These are phyloP conservation scores for Wakefieldia striispora DNA, from an alignment of 768 basidiomycete species.

Conservation along the genomic window DNA sequence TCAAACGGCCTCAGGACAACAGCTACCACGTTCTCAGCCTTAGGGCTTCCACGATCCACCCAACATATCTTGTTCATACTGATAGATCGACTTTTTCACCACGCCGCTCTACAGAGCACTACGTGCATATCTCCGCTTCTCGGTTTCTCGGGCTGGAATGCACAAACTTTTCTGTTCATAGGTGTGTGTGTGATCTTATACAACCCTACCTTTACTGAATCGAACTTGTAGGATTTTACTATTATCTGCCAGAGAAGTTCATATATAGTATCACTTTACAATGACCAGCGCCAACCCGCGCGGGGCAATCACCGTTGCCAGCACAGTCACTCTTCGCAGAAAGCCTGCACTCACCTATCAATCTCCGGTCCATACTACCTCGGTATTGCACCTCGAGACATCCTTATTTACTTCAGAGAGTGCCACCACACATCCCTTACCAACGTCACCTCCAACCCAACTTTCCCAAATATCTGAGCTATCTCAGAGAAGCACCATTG, in stretches of 20 bases:
- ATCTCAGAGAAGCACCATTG: constrained; percentile 13
- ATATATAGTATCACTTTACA: constrained; percentile 9
- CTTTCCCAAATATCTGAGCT: constrained; percentile 11
- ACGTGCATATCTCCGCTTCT: constrained; percentile 15
- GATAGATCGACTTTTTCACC: constrained; percentile 8
- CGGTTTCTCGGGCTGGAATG: constrained; percentile 21
- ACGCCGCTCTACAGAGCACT: constrained; percentile 4
- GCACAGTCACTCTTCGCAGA: constrained; percentile 39
- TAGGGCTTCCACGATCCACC: constrained; percentile 8
- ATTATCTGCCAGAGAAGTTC: constrained; percentile 1
- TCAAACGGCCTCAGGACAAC: constrained; percentile 8
- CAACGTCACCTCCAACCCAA: constrained; percentile 12
- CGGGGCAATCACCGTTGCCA: constrained; percentile 2
- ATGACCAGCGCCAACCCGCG: constrained; percentile 26
- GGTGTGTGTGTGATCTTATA: constrained; percentile 8
- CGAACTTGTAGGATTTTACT: constrained; percentile 8
- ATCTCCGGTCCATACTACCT: constrained; percentile 46
- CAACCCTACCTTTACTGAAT: constrained; percentile 1
- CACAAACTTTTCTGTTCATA: constrained; percentile 20
- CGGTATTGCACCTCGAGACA: constrained; percentile 21
- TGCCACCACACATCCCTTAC: constrained; percentile 13
- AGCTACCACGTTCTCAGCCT: constrained; percentile 5
- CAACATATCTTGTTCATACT: constrained; percentile 25
- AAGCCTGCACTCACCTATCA: constrained; percentile 60
- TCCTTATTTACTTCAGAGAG: constrained; percentile 15